phyloP scores from a whole-genome alignment of 2,329 filamentous ascomycete species.

The Cercospora canescens region DNA sequence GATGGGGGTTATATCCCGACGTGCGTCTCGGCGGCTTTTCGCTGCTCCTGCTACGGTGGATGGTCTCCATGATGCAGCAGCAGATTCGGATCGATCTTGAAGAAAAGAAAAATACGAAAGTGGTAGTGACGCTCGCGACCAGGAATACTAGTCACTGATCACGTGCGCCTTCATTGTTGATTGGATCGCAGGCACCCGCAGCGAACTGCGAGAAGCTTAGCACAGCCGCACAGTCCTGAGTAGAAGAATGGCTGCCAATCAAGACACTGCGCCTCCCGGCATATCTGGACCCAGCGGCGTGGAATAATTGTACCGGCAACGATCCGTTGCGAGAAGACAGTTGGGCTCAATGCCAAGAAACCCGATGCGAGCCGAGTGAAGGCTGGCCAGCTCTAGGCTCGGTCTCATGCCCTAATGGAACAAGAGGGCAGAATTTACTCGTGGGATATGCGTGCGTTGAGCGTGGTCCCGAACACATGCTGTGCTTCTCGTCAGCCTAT shows the following conservation, averaged over 20 bases:
- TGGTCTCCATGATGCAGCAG: not conserved
- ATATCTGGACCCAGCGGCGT: not conserved
- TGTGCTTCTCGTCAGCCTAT: not conserved
- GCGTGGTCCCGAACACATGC: not conserved
- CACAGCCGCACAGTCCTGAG: not conserved
- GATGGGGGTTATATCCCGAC: not conserved
- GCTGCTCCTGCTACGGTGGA: too few species aligned
- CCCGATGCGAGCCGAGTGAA: not conserved
- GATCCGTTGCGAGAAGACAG: not conserved
- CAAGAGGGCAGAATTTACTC: not conserved
- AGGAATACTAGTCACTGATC: too few species aligned
- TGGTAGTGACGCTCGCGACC: too few species aligned
- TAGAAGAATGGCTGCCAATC: not conserved
- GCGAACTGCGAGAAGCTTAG: not conserved
- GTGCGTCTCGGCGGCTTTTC: not conserved
- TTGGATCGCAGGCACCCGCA: not conserved
- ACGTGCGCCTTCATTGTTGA: not conserved
- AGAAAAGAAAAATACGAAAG: too few species aligned
- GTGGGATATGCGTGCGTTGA: slow-evolving; percentile 1
- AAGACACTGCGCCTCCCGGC: not conserved
- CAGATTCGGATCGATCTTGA: too few species aligned
- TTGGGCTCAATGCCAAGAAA: not conserved
- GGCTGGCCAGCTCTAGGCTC: not conserved
- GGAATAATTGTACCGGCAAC: not conserved
- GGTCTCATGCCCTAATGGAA: not conserved